Percentiles rank a stretch among this genome's conserved stretches.
Conservation (phyloP, 352 stramenopile genomes). For the Globisporangium viniferum region DNA sequence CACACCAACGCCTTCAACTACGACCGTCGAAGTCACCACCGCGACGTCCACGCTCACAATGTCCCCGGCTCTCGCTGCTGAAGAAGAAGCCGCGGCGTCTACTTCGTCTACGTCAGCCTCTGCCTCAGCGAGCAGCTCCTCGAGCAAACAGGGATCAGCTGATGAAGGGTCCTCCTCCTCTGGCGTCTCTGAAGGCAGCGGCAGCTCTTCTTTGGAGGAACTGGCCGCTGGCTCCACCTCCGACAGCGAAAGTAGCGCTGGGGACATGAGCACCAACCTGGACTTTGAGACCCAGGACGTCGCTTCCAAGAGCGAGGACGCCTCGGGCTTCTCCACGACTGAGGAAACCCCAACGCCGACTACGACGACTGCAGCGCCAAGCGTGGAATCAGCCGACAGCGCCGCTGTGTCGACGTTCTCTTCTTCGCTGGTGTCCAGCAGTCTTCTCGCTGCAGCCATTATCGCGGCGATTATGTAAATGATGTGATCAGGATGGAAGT, state of each 20-base stretch:
- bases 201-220: not conserved
- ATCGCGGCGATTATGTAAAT: not conserved
- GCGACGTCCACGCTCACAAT: slow-evolving; percentile 6
- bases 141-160: not conserved
- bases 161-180: not conserved
- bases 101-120: not conserved
- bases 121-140: not conserved
- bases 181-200: not conserved
- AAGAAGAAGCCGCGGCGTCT: slow-evolving; percentile 7
- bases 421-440: not conserved
- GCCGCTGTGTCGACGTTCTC: not conserved
- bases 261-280: slow-evolving; percentile 4
- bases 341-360: not conserved
- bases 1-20: slow-evolving; percentile 6
- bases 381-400: not conserved
- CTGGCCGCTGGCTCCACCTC: not conserved
- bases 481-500: not conserved
- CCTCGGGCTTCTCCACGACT: slow-evolving; percentile 13
- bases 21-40: slow-evolving; percentile 12
- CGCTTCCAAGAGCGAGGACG: slow-evolving; percentile 9
- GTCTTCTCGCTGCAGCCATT: not conserved
- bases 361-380: not conserved
- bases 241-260: not conserved
- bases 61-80: slow-evolving; percentile 7
- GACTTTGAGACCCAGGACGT: slow-evolving; percentile 5